phyloP scores from a whole-genome alignment of 768 basidiomycete species.

The Boletus reticulatus region DNA sequence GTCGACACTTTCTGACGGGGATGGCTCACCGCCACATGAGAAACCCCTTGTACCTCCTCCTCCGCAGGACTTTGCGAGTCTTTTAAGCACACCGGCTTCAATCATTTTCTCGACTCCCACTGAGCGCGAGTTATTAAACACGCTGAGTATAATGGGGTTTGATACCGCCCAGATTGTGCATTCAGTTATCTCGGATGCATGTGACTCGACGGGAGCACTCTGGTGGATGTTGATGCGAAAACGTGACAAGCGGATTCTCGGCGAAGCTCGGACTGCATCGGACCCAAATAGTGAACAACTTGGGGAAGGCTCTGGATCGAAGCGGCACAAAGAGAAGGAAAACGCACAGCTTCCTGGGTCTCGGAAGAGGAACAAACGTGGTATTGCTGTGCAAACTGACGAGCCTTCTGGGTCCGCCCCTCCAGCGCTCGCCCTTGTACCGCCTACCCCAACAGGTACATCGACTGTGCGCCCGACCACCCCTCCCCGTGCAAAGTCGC shows the following conservation, averaged over 20 bases:
- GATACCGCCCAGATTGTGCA: conserved; percentile 96
- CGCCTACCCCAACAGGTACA: conserved; percentile 67
- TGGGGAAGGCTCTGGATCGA: conserved; percentile 21
- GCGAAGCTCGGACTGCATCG: conserved; percentile 29
- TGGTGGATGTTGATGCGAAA: conserved; percentile 97
- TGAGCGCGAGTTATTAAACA: conserved; percentile 79
- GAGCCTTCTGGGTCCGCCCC: conserved; percentile 36
- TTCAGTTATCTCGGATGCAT: conserved; percentile 87
- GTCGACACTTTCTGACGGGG: conserved; percentile 71
- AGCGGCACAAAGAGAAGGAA: conserved; percentile 33
- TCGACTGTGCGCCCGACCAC: conserved; percentile 40
- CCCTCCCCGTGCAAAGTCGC: conserved; percentile 52
- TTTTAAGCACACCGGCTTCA: conserved; percentile 64
- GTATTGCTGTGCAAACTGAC: conserved; percentile 45
- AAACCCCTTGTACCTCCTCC: conserved; percentile 40
- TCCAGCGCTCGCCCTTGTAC: conserved; percentile 71
- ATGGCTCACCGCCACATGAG: conserved; percentile 49
- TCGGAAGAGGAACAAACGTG: conserved; percentile 24
- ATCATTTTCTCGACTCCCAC: conserved; percentile 84
- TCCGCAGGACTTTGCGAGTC: conserved; percentile 56
- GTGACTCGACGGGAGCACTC: conserved; percentile 84
- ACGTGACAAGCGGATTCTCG: conserved; percentile 57
- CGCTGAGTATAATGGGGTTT: conserved; percentile 73
- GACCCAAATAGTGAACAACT: conserved; percentile 19
- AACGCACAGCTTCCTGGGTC: conserved; percentile 18